A percentile compares a stretch with the other conserved stretches of the same genome.
phyloP scores from a whole-genome alignment of 805 yeast species.

The Ogataea nitratoaversa region DNA sequence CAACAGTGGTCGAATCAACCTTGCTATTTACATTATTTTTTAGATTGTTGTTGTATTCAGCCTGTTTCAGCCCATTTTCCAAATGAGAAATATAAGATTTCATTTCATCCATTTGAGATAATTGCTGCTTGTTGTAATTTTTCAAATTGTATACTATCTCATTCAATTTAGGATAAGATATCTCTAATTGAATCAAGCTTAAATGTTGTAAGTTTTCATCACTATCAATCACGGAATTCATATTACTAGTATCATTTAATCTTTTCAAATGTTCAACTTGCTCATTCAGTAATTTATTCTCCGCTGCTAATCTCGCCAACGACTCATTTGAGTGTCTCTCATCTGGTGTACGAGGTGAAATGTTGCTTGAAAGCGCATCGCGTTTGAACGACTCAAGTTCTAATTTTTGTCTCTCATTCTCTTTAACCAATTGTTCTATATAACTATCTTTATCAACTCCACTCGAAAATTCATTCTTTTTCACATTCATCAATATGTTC shows the following conservation, averaged over 20 bases:
- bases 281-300: slow-evolving; percentile 60
- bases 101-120: slow-evolving; percentile 53
- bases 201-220: slow-evolving; percentile 59
- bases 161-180: slow-evolving; percentile 29
- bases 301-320: slow-evolving; percentile 46
- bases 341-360: slow-evolving; percentile 4
- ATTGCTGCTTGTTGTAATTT: slow-evolving; percentile 43
- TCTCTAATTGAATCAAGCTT: slow-evolving; percentile 46
- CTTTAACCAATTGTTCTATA: slow-evolving; percentile 52
- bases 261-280: slow-evolving; percentile 66
- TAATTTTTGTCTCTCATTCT: slow-evolving; percentile 56
- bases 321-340: slow-evolving; percentile 22
- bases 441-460: slow-evolving; percentile 42
- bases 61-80: slow-evolving; percentile 45
- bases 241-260: slow-evolving; percentile 42
- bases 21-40: neutral
- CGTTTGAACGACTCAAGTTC: slow-evolving; percentile 43
- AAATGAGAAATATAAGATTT: slow-evolving; percentile 56
- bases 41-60: slow-evolving; percentile 5
- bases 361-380: neutral
- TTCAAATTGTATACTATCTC: slow-evolving; percentile 45
- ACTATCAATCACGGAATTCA: slow-evolving; percentile 43
- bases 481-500: slow-evolving; percentile 69
- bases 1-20: neutral
- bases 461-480: slow-evolving; percentile 40